Base-by-base conservation (phyloP, 305 asterid species). In the Andrographis paniculata region DNA sequence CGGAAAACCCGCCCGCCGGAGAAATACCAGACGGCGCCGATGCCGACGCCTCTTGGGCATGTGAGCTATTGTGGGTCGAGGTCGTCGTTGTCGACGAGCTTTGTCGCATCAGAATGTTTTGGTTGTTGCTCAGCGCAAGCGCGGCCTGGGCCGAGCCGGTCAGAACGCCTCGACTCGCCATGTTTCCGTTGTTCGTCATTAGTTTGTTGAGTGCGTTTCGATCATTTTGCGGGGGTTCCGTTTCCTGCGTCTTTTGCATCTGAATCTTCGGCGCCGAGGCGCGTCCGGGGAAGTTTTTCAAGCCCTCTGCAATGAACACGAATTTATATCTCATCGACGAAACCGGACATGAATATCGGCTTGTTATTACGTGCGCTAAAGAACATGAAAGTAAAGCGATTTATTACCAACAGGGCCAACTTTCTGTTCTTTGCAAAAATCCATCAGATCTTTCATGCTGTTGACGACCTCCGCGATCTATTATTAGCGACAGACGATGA, bases 401-500 rank as follows among this genome's bases (percentile, higher is more conserved):
- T 19, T 19, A 49, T 70, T 91, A 91, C 99, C 99, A 54, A 84
- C 76, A 8, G 99, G 85, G 51, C 99, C 99, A 45, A 64, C 70
- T 68, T 87, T 87, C 18, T 70, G 82, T 8, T 67, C 77, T 59
- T 73, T 71, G 77, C 95, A 72, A 61, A 74, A 87, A 50, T 83
- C 94, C 94, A 87, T 87, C 72, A 91, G 63, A 62, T 81, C 96
- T 67, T 84, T 91, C 96, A 81, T 91, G 84, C 93, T 84, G 76
- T 74, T 81, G 65, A 91, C 99, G 36, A 91, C 99, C 76, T 91
- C 96, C 30, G 99, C 80, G 56, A 91, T 87, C 99, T 44, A 24
- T 24, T 24, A 24, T 24, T 24, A 24, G 30, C 30, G 8, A 8
- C 30, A 24, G 30, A 24, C 4, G 8, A 24, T 24, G 30, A 24